These are phyloP conservation scores for Torrubiellomyces zombiae DNA, from an alignment of 2,329 filamentous ascomycete species.

Conservation along the genomic window DNA sequence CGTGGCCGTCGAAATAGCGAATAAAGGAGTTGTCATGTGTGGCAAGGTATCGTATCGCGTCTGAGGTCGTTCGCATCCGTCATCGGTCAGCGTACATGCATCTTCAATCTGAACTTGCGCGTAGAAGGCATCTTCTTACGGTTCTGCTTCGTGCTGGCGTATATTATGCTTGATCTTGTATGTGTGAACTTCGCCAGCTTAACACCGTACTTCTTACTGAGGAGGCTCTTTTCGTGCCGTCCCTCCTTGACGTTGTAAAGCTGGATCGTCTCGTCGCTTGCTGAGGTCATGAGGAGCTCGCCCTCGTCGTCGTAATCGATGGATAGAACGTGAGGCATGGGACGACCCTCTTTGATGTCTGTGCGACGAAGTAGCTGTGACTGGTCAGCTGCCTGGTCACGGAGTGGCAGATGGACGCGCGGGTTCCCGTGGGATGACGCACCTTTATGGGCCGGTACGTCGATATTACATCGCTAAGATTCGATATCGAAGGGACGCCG, in stretches of 20 bases:
- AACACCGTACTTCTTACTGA: constrained; percentile 93
- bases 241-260: constrained; percentile 90
- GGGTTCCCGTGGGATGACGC: constrained; percentile 8
- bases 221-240: constrained; percentile 70
- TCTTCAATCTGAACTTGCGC: no score
- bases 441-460: constrained; percentile 71
- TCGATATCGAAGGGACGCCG: constrained; percentile 33
- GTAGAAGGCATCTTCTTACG: constrained; percentile 41
- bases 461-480: constrained; percentile 61
- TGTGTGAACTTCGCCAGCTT: constrained; percentile 92
- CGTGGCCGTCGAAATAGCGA: constrained; percentile 88
- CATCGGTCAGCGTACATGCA: no score
- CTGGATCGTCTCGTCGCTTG: constrained; percentile 88
- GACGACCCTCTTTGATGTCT: constrained; percentile 32
- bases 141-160: constrained; percentile 90
- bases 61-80: no score
- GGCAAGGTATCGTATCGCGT: constrained; percentile 71
- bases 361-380: constrained; percentile 39
- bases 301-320: constrained; percentile 94
- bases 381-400: not conserved
- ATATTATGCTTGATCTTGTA: constrained; percentile 77
- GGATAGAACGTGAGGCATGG: constrained; percentile 57
- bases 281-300: constrained; percentile 78
- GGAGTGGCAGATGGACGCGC: not conserved
- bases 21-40: constrained; percentile 95